Base-by-base conservation (phyloP, 2,329 filamentous ascomycete genomes). In the Exophiala bonariae region DNA sequence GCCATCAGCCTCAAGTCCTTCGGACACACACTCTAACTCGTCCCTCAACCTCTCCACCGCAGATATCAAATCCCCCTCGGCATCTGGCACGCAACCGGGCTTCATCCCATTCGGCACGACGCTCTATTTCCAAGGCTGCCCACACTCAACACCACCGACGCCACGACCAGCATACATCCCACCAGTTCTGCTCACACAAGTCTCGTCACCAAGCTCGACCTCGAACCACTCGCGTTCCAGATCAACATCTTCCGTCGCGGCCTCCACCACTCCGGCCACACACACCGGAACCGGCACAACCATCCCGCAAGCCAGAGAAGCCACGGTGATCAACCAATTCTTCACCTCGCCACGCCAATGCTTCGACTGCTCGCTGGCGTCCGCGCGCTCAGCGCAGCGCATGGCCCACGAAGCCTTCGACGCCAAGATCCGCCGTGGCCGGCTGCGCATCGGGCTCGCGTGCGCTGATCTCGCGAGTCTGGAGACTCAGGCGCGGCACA, bases 71-170 rank as follows among this genome's bases (percentile, higher is more conserved):
- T 11, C 6, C 23, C 23, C 23, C 23, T 26, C 23, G 6, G 23
- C 23, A 6, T 26, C 23, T 26, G 23, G 23, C 23, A 26, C 23
- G 23, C 23, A 26, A 37, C 35, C 35, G 20, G 11, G 35, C 6
- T 20, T 37, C 16, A 46, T 50, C 38, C 48, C 43, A 4, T 42
- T 42, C 11, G 28, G 39, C 39, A 47, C 38, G 14, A 36, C 39
- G 4, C 14, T 50, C 18, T 32, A 42, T 28, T 50, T 50, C 16
- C 48, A 36, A 14, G 14, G 39, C 31, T 50, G 48, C 30, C 43
- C 48, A 22, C 48, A 50, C 17, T 46, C 30, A 17, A 50, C 43
- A 14, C 48, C 48, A 3, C 48, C 48, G 20, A 50, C 48, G 9
- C 48, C 48, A 14, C 48, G 43, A 22, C 48, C 48, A 7, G 48